Percentiles rank a stretch among this genome's conserved stretches.
Conservation (phyloP, 1,139 yeast genomes). For the Scheffersomyces lignicola region DNA sequence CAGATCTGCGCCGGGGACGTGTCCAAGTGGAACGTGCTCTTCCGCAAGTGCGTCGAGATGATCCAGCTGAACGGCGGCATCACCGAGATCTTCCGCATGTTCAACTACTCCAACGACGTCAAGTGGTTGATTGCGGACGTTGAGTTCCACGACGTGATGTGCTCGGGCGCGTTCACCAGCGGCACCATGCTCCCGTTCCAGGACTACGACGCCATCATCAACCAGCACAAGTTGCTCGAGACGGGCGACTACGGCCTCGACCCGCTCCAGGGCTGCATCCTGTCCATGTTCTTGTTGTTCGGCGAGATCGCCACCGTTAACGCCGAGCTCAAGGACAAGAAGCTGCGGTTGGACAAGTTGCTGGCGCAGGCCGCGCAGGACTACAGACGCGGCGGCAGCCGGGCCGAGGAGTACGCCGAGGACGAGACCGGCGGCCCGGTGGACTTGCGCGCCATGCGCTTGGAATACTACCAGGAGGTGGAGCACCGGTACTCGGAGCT, state of each 20-base stretch:
- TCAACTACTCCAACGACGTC: slow-evolving; percentile 37
- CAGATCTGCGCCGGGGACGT: slow-evolving; percentile 49
- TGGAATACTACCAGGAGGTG: slow-evolving; percentile 18
- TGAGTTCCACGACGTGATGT: slow-evolving; percentile 46
- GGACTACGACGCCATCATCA: slow-evolving; percentile 26
- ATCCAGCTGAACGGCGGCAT: slow-evolving; percentile 37
- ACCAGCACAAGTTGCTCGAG: slow-evolving; percentile 15
- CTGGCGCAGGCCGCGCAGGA: no score
- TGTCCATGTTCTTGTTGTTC: slow-evolving; percentile 38
- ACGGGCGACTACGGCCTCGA: slow-evolving; percentile 41
- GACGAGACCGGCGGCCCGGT: neutral
- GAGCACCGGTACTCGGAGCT: slow-evolving; percentile 16
- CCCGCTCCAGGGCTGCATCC: slow-evolving; percentile 51
- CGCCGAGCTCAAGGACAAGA: slow-evolving; percentile 18
- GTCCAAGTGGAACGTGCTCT: slow-evolving; percentile 36
- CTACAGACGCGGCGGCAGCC: no score
- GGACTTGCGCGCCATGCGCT: slow-evolving; percentile 8
- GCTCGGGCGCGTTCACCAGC: slow-evolving; percentile 29
- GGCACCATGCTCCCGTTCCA: slow-evolving; percentile 40
- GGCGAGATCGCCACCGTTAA: slow-evolving; percentile 43
- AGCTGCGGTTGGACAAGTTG: slow-evolving; percentile 5
- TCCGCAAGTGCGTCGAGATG: slow-evolving; percentile 21
- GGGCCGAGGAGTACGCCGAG: neutral
- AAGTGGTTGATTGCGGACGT: slow-evolving; percentile 45
- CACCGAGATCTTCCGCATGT: slow-evolving; percentile 18